Evolutionary conservation across 495 filamentous ascomycete genomes (phyloP), one percentile per base, ranked within the genome.

Genomic region (Annulohypoxylon bovei): DNA sequence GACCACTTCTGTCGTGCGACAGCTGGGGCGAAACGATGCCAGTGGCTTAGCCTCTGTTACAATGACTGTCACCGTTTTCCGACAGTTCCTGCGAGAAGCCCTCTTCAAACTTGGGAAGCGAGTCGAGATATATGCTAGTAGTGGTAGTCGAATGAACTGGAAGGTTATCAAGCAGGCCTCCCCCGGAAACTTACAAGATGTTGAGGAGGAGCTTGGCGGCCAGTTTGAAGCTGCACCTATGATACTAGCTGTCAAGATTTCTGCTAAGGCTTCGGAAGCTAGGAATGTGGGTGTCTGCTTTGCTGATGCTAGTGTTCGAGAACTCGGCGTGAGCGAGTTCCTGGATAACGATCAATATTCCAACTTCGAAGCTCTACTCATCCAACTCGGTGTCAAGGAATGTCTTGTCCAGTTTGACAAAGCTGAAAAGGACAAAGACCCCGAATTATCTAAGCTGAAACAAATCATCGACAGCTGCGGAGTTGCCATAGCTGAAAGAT

Each of bases 321-420:
- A 99, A 80, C 87, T 99, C 0, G 95, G 95, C 25, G 94, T 99
- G 37, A 96, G 92, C 84, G 95, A 99, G 76, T 99, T 99, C 73
- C 85, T 97, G 25, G 95, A 99, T 83, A 99, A 98, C 71, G 96
- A 99, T 76, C 83, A 97, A 11, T 99, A 97, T 78, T 98, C 95
- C 42, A 98, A 99, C 77, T 95, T 99, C 62, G 95, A 99, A 81
- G 94, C 94, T 23, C 83, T 98, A 25, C 86, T 99, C 30, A 99
- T 99, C 71, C 96, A 98, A 77, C 85, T 98, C 1, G 96, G 95
- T 9, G 94, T 97, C 39, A 97, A 92, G 79, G 95, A 99, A 80
- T 97, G 93, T 75, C 79, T 99, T 44, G 76, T 99, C 25, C 90
- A 91, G 71, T 77, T 86, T 49, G 95, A 98, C 70, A 86, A 86